Conservation (phyloP, 257 asterid genomes). For the Solanum appendiculatum region DNA sequence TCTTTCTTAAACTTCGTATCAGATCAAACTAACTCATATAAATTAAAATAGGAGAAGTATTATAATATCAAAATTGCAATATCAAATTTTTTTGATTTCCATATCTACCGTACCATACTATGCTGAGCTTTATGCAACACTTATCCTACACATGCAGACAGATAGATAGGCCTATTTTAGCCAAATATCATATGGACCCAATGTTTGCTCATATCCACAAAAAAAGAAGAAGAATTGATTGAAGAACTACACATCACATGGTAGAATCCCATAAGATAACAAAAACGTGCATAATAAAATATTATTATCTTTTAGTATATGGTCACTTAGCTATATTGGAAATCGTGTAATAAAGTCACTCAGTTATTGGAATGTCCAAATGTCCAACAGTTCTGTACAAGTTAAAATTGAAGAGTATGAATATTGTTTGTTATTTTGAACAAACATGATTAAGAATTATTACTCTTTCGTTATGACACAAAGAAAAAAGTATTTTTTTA, state of each 20-base stretch:
- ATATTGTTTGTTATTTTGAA: too few species aligned
- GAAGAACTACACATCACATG: background rate
- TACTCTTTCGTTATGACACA: background rate
- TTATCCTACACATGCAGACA: background rate
- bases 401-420: background rate
- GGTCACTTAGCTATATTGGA: background rate
- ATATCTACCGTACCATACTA: background rate
- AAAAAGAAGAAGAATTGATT: background rate
- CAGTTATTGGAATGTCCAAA: background rate
- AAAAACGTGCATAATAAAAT: background rate
- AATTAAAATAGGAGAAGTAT: accelerated
- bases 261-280: background rate
- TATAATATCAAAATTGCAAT: too few species aligned
- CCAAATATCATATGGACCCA: background rate
- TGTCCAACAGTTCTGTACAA: background rate
- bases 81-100: accelerated
- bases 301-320: background rate
- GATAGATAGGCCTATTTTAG: background rate
- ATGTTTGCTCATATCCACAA: background rate
- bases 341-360: background rate
- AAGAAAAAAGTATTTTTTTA: background rate
- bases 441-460: background rate
- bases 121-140: background rate
- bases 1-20: accelerated
- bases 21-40: too few species aligned